Base-by-base conservation (phyloP, 2,329 filamentous ascomycete genomes). In the Xylaria hypoxylon region DNA sequence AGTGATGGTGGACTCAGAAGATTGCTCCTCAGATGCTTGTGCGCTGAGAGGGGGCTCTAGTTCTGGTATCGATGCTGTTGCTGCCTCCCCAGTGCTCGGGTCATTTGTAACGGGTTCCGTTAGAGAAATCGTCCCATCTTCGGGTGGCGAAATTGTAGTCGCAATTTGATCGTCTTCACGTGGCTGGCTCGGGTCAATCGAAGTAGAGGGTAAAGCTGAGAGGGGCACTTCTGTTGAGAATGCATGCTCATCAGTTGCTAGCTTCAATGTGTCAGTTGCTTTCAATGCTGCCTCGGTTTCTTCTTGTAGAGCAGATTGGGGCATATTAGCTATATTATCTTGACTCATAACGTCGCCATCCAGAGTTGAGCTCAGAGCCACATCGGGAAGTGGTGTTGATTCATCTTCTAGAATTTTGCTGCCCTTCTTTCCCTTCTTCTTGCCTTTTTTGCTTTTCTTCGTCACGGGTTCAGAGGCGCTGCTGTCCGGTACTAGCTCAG, bases 381-480 rank as follows among this genome's bases (percentile, higher is more conserved):
- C 45, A 35, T 58, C 47, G 2, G 48, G n/a, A n/a, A 38, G 47
- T 1, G 17, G 26, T 28, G 67, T 38, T 5, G 52, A 38, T 44
- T 64, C 70, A 38, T 51, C 51, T 10, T 71, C 69, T 44, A 66
- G 44, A 35, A 59, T 35, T 47, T 70, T 62, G 42, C 63, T 70
- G 15, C 22, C 59, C n/a, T 57, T 62, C 45, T 73, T 72, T 59
- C 73, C 69, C 66, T 78, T 76, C 65, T 76, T 77, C 70, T 78
- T 78, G 48, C 72, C 71, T 64, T 79, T 79, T 59, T 75, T 74
- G 45, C 66, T 65, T 62, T 74, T 74, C 61, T 75, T 74, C 10
- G 68, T 65, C 35, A 31, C 2, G 45, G 42, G 5, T 19, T 65
- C 65, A n/a, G 68, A 62, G 8, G 50, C 8, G 24, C 57, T 40